Base-by-base conservation (phyloP, 495 filamentous ascomycete species). In the Daldinia caldariorum region DNA sequence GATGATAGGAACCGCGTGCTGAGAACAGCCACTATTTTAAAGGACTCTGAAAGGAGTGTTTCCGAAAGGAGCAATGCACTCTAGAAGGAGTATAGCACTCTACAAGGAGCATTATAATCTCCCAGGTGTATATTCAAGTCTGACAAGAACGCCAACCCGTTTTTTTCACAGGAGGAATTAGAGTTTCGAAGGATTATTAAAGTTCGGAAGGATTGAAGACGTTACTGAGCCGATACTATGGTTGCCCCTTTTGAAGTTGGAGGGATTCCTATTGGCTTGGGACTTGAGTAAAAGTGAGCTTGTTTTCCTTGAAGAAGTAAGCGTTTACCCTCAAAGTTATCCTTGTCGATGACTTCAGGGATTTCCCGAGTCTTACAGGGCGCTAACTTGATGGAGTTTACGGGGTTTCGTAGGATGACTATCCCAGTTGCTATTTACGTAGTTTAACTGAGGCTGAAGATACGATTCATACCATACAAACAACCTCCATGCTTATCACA, bases 391-490 rank as follows among this genome's bases (percentile, higher is more conserved):
- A 47, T 47, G 43, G 43, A 47, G 43, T 47, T 47, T 47, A 47
- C 43, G 43, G 43, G 18, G 43, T 10, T 47, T 47, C 43, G 43
- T 47, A 47, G 43, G 43, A 47, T 47, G 43, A 47, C 43, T 47
- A 47, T 20, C 43, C 43, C 3, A 22, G 43, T 47, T 47, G 3
- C 43, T 47, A 47, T 47, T 47, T 10, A 9, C 18, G 43, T 47
- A 22, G 18, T 20, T 0, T 22, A 22, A 3, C 43, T 47, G 43
- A 47, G 43, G 43, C 43, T 47, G 43, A 47, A 47, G 43, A 47
- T 47, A 22, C 43, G 43, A 47, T 47, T 47, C 18, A 22, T 10
- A 47, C 18, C 18, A 22, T 10, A 47, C 18, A 47, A 22, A 26
- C 26, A 26, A 26, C 26, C 26, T 26, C 3, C 26, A 26, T 3